phyloP scores from a whole-genome alignment of 306 rosid species.

The Neltuma alba region DNA sequence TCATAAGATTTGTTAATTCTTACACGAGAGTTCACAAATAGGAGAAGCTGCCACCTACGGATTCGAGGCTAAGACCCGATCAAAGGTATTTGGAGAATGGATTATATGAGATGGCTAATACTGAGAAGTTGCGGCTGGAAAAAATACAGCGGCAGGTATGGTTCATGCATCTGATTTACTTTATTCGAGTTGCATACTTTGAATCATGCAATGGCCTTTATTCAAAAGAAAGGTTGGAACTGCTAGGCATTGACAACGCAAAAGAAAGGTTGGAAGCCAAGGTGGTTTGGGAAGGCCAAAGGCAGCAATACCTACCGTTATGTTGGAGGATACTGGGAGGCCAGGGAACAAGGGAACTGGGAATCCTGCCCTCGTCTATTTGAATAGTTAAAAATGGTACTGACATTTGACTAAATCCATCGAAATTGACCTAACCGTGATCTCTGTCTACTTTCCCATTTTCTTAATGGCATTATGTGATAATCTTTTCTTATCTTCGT shows the following conservation, averaged over 20 bases:
- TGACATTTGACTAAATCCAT: slow-evolving; percentile 14
- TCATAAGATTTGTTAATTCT: slow-evolving; percentile 16
- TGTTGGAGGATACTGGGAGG: slow-evolving; percentile 91
- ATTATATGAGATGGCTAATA: slow-evolving; percentile 77
- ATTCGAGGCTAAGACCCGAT: slow-evolving; percentile 97
- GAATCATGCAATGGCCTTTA: not conserved
- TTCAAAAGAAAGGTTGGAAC: too few species aligned
- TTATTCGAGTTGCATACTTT: too few species aligned
- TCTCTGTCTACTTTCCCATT: not conserved
- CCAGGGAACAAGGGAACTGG: slow-evolving; percentile 76
- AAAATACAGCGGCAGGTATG: slow-evolving; percentile 90
- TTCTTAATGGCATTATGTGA: not conserved
- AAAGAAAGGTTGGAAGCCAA: slow-evolving; percentile 95
- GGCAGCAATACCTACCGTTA: slow-evolving; percentile 60
- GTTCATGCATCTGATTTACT: not conserved
- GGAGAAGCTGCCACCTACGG: slow-evolving; percentile 97
- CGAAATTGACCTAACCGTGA: not conserved
- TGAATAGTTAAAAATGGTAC: slow-evolving; percentile 56
- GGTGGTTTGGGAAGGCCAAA: slow-evolving; percentile 83
- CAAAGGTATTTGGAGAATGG: slow-evolving; percentile 92
- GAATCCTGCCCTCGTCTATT: slow-evolving; percentile 79
- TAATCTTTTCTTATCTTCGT: not conserved
- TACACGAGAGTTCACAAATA: slow-evolving; percentile 42
- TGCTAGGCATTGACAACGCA: slow-evolving; percentile 85
- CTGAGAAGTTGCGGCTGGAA: slow-evolving; percentile 83